These are phyloP conservation scores for Arthroderma sp. DNA, from an alignment of 2,329 filamentous ascomycete species.

Conservation along the genomic window DNA sequence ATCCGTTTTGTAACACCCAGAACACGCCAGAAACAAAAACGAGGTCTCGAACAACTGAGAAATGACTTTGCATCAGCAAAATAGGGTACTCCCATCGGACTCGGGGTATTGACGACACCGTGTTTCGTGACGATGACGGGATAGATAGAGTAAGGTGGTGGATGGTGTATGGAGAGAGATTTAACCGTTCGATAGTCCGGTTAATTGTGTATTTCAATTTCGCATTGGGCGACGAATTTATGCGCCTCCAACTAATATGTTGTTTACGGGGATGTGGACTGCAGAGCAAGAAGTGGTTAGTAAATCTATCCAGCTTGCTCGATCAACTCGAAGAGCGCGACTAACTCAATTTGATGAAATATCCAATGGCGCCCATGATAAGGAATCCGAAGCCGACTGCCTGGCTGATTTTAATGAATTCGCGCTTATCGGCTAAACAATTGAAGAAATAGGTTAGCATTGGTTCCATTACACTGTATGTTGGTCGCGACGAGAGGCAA, in stretches of 20 bases:
- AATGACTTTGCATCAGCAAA: too few species aligned
- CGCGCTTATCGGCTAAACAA: slow-evolving; percentile 41
- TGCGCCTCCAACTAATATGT: slow-evolving; percentile 36
- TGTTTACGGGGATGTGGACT: slow-evolving; percentile 41
- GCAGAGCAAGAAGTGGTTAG: slow-evolving; percentile 1
- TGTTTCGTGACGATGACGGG: too few species aligned
- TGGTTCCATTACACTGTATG: slow-evolving; percentile 1
- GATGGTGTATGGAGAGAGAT: not conserved
- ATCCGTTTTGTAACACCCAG: too few species aligned
- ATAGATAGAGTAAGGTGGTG: not conserved
- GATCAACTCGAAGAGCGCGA: slow-evolving; percentile 5
- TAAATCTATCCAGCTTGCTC: not conserved
- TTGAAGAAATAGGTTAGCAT: slow-evolving; percentile 14
- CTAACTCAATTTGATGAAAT: slow-evolving; percentile 48
- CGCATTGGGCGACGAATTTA: slow-evolving; percentile 12
- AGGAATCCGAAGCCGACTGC: slow-evolving; percentile 48
- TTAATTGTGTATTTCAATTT: too few species aligned
- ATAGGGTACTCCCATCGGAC: too few species aligned
- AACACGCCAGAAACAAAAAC: too few species aligned
- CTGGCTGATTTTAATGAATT: slow-evolving; percentile 49
- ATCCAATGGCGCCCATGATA: slow-evolving; percentile 48
- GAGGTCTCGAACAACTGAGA: too few species aligned
- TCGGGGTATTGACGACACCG: too few species aligned
- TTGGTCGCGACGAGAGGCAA: not conserved
- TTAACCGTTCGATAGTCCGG: too few species aligned